Base-by-base conservation (phyloP, 768 basidiomycete species). In the Lactarius sanguifluus region DNA sequence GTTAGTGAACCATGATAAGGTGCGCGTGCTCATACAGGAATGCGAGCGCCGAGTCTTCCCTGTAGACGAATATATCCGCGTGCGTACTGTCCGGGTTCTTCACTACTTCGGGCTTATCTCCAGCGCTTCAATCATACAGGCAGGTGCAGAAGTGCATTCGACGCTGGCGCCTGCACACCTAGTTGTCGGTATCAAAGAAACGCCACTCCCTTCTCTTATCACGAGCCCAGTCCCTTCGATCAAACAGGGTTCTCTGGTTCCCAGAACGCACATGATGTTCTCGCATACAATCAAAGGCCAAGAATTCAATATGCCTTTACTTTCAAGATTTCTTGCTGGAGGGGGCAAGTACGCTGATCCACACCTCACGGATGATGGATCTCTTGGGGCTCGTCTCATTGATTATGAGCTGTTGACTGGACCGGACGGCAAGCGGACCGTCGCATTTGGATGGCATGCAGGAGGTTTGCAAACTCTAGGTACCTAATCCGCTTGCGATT, bases 371-470 rank as follows among this genome's bases (percentile, higher is more conserved):
- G 45, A 45, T 13, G 61, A 61, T 12, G 45, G 56, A n/a, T 55
- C 40, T 28, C 30, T 40, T 43, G 73, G 79, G 5, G 83, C 87
- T 1, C 79, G 83, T 2, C 76, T 96, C 16, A 82, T 97, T 61
- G 95, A 97, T 75, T 95, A 92, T 71, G 95, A 97, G 72, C 83
- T 95, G 3, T 77, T 97, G 30, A 89, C 85, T 2, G 83, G 78
- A 28, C 67, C 74, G 5, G 77, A 79, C 30, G 90, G 88, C 4
- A 90, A 90, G 74, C 80, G 95, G 25, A 90, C 89, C 0, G 92
- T 95, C 20, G 94, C 89, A 0, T 96, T 97, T 78, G 95, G 94
- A 1, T 94, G 88, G 87, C 93, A 89, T 71, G 95, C 95, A 0
- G 95, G 95, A 76, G 90, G 92, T 92, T 65, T 59, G 85, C 71